A percentile compares a stretch with the other conserved stretches of the same genome.
These are phyloP conservation scores for Pichia cactophila DNA, from an alignment of 1,139 yeast genomes.

Conservation along the genomic window DNA sequence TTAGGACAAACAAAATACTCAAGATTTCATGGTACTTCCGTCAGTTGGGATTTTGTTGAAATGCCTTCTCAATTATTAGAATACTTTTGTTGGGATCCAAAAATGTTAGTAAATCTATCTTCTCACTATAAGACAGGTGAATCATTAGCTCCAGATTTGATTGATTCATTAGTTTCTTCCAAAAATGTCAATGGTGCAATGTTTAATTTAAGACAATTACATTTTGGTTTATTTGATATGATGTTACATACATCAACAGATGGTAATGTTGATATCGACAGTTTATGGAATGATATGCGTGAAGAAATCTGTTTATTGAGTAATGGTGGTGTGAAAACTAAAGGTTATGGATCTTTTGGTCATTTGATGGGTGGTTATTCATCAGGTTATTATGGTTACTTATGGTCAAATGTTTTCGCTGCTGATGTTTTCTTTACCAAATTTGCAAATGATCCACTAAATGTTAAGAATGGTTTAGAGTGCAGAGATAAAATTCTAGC, in stretches of 20 bases:
- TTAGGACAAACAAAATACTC: conserved; percentile 59
- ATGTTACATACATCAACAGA: conserved; percentile 49
- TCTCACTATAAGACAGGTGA: conserved; percentile 56
- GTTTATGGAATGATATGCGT: conserved; percentile 58
- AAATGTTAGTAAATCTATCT: conserved; percentile 51
- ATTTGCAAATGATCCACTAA: conserved; percentile 63
- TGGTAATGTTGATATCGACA: conserved; percentile 40
- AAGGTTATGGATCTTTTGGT: conserved; percentile 72
- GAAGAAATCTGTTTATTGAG: conserved; percentile 50
- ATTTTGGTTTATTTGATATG: conserved; percentile 73
- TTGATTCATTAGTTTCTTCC: conserved; percentile 53
- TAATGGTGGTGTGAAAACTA: conserved; percentile 46
- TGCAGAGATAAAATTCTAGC: conserved; percentile 66
- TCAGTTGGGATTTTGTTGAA: conserved; percentile 80
- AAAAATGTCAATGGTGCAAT: conserved; percentile 74
- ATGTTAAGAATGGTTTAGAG: conserved; percentile 49
- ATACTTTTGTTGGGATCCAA: conserved; percentile 77
- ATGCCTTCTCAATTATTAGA: conserved; percentile 88
- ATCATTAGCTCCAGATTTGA: conserved; percentile 48
- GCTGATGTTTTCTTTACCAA: conserved; percentile 73
- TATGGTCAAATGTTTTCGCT: conserved; percentile 82
- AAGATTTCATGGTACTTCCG: conserved; percentile 68
- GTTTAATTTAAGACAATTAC: conserved; percentile 64
- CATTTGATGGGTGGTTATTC: conserved; percentile 83
- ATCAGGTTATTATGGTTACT: conserved; percentile 79